Conservation (phyloP, 306 rosid genomes). For the Vigna nakashimae region DNA sequence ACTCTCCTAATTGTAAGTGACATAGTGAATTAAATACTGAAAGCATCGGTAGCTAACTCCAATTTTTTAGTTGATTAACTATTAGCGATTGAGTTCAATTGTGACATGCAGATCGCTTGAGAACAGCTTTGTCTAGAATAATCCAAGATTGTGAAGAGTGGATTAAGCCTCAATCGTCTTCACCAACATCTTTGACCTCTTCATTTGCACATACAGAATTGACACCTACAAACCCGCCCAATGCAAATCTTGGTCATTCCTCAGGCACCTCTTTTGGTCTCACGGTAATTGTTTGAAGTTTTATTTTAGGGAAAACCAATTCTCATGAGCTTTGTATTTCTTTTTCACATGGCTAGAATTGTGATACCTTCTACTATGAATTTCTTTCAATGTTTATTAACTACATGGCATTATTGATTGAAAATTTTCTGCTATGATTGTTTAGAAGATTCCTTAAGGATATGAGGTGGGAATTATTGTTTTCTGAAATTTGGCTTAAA, state of each 20-base stretch:
- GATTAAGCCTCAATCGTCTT: slow-evolving; percentile 66
- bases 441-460: slow-evolving; percentile 13
- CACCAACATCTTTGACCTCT: slow-evolving; percentile 62
- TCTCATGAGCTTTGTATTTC: not conserved
- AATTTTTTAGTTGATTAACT: slow-evolving; percentile 43
- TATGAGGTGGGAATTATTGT: slow-evolving; percentile 15
- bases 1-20: slow-evolving; percentile 76
- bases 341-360: slow-evolving; percentile 32
- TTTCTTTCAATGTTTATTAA: slow-evolving; percentile 28
- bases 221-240: slow-evolving; percentile 71
- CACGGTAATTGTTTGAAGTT: slow-evolving; percentile 64
- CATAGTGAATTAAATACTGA: slow-evolving; percentile 34
- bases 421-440: not conserved
- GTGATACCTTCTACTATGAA: not conserved
- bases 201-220: slow-evolving; percentile 68
- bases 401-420: slow-evolving; percentile 10
- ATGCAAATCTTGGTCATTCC: slow-evolving; percentile 57
- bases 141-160: slow-evolving; percentile 88
- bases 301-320: not conserved
- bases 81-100: slow-evolving; percentile 44
- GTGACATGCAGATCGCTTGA: slow-evolving; percentile 77
- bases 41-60: slow-evolving; percentile 37
- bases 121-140: slow-evolving; percentile 84
- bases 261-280: slow-evolving; percentile 72
- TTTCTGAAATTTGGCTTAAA: slow-evolving; percentile 14